Base-by-base conservation (phyloP, 2,329 filamentous ascomycete species). In the Cercospora beticola region DNA sequence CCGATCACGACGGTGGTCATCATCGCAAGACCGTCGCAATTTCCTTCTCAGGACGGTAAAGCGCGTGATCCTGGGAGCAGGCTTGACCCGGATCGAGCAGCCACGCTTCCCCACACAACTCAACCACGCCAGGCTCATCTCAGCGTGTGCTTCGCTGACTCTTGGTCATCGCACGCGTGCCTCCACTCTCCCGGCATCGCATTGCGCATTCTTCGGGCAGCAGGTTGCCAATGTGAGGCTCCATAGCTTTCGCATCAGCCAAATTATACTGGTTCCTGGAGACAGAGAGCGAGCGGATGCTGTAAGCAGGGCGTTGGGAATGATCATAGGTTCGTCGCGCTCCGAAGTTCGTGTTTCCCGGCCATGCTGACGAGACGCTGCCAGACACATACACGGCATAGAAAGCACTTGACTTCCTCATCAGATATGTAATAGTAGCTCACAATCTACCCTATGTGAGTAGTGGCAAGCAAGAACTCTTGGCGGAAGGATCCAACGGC, bases 341-440 rank as follows among this genome's bases (percentile, higher is more conserved):
- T n/a, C 26, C 49, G 14, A 30, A 30, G 26, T 1, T 33, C 54
- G 28, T 58, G 54, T 33, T 57, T 43, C 36, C 36, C 36, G 23
- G 23, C n/a, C 16, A 58, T 30, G 26, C 54, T 58, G 54, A 58
- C 54, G 2, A 33, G 14, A 33, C 54, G 7, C 12, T 33, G n/a
- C 26, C 40, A 69, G 67, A 63, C 67, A 69, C 58, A 59, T 72
- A 74, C 68, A 74, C 73, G 68, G 56, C 67, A 72, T 75, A 66
- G 58, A 67, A 74, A 68, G 68, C 36, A 54, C 43, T 64, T 65
- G 58, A 40, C 68, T 68, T 68, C 68, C 65, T 16, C 36, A 43
- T 52, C 46, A 52, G 72, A 73, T 64, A 76, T 76, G 74, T 76
- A 76, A 72, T 75, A 74, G 62, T 71, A 75, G 67, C 72, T 71